A percentile compares a stretch with the other conserved stretches of the same genome.
phyloP scores from a whole-genome alignment of 768 basidiomycete genomes.

The Lenzites betulinus region DNA sequence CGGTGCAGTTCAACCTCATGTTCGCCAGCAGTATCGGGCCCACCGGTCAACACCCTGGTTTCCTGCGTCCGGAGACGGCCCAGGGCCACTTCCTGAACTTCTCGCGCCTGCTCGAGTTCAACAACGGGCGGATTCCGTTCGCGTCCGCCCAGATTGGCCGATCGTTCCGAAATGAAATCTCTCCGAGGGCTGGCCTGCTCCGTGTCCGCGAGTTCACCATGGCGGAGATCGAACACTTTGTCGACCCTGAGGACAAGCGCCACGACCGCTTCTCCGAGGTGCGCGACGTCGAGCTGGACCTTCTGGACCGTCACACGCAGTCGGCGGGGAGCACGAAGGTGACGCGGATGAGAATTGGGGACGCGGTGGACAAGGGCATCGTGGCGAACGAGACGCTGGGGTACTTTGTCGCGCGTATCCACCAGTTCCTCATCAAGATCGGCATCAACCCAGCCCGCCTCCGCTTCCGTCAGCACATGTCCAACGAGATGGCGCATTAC shows the following conservation, averaged over 20 bases:
- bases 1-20: conserved; percentile 98
- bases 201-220: conserved; percentile 99
- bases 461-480: conserved; percentile 98
- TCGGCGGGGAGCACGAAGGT: conserved; percentile 67
- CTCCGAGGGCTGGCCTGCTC: conserved; percentile 92
- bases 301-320: conserved; percentile 88
- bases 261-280: conserved; percentile 86
- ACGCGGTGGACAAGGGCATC: conserved; percentile 82
- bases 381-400: conserved; percentile 98
- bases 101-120: conserved; percentile 94
- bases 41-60: conserved; percentile 95
- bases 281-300: conserved; percentile 67
- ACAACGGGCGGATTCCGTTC: conserved; percentile 95
- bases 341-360: conserved; percentile 74
- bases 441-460: conserved; percentile 83
- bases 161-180: conserved; percentile 97
- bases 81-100: conserved; percentile 99
- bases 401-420: conserved; percentile 94
- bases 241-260: conserved; percentile 90
- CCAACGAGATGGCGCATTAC: conserved; percentile 99
- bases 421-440: conserved; percentile 86
- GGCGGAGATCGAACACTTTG: conserved; percentile 99
- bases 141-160: conserved; percentile 97
- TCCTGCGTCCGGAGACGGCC: conserved; percentile 95
- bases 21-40: conserved; percentile 97